Percentiles rank a stretch among this genome's conserved stretches.
Conservation (phyloP, 164 flowering plant species). For the Litsea cubeba region DNA sequence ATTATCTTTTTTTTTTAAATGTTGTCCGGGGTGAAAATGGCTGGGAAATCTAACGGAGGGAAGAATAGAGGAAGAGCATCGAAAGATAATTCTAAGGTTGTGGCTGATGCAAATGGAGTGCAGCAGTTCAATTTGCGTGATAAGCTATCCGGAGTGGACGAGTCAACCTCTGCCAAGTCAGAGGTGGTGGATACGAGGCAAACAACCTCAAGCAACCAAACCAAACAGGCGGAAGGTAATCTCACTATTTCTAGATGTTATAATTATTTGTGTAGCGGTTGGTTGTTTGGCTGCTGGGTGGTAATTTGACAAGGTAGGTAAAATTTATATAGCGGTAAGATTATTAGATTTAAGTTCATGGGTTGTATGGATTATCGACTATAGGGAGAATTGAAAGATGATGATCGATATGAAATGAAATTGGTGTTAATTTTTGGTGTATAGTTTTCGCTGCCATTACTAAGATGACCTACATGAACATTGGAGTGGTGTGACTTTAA, state of each 20-base stretch:
- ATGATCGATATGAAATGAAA: too few species aligned
- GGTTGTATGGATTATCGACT: too few species aligned
- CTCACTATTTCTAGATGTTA: background rate
- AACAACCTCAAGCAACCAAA: conserved; percentile 1
- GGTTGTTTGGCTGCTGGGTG: too few species aligned
- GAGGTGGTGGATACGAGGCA: conserved; percentile 11
- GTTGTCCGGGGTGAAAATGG: conserved; percentile 42
- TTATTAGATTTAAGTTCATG: too few species aligned
- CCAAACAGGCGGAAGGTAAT: conserved; percentile 25
- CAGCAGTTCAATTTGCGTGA: background rate
- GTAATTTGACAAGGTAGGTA: too few species aligned
- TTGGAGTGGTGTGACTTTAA: background rate
- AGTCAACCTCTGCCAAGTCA: background rate
- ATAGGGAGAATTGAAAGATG: too few species aligned
- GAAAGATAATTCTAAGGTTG: conserved; percentile 19
- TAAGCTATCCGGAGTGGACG: background rate
- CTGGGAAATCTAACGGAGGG: conserved; percentile 73
- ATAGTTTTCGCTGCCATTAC: too few species aligned
- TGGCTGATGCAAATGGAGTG: conserved; percentile 36
- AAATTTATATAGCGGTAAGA: too few species aligned
- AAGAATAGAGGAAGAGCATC: conserved; percentile 41
- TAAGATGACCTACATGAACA: too few species aligned
- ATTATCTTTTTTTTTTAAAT: background rate
- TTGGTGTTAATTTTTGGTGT: too few species aligned
- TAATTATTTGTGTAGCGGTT: background rate